Conservation (phyloP, 2,329 filamentous ascomycete genomes). For the Whalleya microplaca region DNA sequence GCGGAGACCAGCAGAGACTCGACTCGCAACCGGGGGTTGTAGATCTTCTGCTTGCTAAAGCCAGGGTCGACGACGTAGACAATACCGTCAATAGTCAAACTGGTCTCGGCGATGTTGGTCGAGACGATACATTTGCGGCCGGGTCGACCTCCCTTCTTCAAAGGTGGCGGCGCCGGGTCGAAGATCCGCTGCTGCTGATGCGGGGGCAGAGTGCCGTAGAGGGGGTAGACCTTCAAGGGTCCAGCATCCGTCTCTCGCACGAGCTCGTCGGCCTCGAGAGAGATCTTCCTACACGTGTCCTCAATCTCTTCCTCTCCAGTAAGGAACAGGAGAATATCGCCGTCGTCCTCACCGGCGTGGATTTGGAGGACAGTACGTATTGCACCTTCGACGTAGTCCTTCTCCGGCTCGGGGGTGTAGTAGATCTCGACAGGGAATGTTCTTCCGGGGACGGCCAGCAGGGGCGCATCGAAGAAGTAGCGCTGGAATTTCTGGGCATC, state of each 20-base stretch:
- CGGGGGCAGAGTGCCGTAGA: conserved; percentile 92
- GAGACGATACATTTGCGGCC: conserved; percentile 94
- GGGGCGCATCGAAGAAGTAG: conserved; percentile 93
- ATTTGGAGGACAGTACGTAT: conserved; percentile 96
- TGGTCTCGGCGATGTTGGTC: conserved; percentile 98
- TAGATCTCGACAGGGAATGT: conserved; percentile 98
- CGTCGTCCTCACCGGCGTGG: conserved; percentile 88
- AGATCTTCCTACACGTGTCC: conserved; percentile 91
- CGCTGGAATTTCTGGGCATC: conserved; percentile 98
- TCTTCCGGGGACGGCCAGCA: conserved; percentile 91
- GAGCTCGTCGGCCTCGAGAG: conserved; percentile 88
- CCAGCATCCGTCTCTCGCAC: conserved; percentile 88
- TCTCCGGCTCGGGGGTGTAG: conserved; percentile 94
- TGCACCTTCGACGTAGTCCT: conserved; percentile 95
- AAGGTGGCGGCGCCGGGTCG: conserved; percentile 77
- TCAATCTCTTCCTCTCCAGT: conserved; percentile 99
- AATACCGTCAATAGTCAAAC: conserved; percentile 96
- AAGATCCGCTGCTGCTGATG: conserved; percentile 95
- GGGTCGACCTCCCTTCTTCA: conserved; percentile 75
- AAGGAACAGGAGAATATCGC: conserved; percentile 91
- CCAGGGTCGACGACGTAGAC: conserved; percentile 99
- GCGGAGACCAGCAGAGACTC: conserved; percentile 97
- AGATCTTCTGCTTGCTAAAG: conserved; percentile 99
- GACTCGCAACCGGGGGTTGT: conserved; percentile 94
- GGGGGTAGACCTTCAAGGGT: conserved; percentile 85